Evolutionary conservation across 73 alveolate genomes (phyloP).

Genomic region (Paramecium biaurelia): DNA sequence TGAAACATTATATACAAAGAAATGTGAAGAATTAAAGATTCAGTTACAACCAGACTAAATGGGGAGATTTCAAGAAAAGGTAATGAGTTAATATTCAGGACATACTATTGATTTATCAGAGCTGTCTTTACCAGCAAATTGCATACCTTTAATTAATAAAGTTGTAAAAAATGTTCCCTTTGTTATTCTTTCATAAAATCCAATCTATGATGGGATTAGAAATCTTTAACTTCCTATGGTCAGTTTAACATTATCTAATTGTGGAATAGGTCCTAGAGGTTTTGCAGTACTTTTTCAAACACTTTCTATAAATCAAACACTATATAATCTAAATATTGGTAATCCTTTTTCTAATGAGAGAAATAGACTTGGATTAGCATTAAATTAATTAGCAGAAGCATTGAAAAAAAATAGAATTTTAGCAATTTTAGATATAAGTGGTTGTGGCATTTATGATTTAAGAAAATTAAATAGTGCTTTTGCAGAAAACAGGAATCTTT

Average conservation of each 20-base stretch:
- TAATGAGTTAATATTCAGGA: background rate
- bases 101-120: background rate
- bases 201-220: background rate
- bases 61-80: background rate
- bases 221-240: background rate
- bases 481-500: background rate
- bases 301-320: background rate
- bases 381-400: background rate
- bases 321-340: background rate
- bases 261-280: background rate
- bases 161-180: background rate
- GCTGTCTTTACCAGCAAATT: background rate
- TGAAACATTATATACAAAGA: background rate
- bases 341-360: conserved; percentile 5
- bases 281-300: background rate
- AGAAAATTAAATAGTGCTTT: background rate
- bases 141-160: background rate
- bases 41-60: background rate
- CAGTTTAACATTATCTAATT: conserved; percentile 30
- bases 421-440: conserved; percentile 17
- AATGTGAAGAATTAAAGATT: background rate
- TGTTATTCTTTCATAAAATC: background rate
- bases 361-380: background rate
- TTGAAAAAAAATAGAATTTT: background rate
- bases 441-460: conserved; percentile 6